Conservation (phyloP, 2,329 filamentous ascomycete species). For the Fusarium globosum region DNA sequence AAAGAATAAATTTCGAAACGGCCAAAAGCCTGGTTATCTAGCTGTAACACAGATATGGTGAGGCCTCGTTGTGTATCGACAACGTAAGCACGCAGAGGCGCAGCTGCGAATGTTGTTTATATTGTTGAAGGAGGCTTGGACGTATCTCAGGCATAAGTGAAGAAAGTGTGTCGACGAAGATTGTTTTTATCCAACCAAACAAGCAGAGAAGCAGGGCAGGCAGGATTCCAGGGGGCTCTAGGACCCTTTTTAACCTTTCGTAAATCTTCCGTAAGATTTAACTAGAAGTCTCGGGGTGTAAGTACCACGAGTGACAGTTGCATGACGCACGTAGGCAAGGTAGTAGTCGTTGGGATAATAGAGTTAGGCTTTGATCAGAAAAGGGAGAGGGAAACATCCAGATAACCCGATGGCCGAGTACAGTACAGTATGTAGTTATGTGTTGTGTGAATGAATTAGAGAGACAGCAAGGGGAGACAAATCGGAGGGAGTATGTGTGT, state of each 20-base stretch:
- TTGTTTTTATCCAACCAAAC: slow-evolving; percentile 33
- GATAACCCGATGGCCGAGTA: neutral
- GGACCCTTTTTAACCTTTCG: slow-evolving; percentile 32
- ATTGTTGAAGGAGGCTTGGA: slow-evolving; percentile 32
- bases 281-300: slow-evolving; percentile 11
- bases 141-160: slow-evolving; percentile 33
- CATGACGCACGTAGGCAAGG: slow-evolving; percentile 30
- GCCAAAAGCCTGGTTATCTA: slow-evolving; percentile 32
- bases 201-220: slow-evolving; percentile 8
- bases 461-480: slow-evolving; percentile 4
- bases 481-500: slow-evolving; percentile 25
- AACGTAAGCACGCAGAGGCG: slow-evolving; percentile 39
- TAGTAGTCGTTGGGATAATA: slow-evolving; percentile 11
- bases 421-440: neutral
- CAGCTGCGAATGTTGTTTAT: slow-evolving; percentile 25
- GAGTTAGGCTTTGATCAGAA: slow-evolving; percentile 8
- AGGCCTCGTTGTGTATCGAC: slow-evolving; percentile 37
- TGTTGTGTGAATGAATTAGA: slow-evolving; percentile 5
- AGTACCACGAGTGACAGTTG: slow-evolving; percentile 28
- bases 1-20: slow-evolving; percentile 13
- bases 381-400: slow-evolving; percentile 7
- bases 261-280: slow-evolving; percentile 21
- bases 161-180: slow-evolving; percentile 7
- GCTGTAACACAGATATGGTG: slow-evolving; percentile 29
- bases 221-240: slow-evolving; percentile 10